Conservation (phyloP, 2,329 filamentous ascomycete genomes). For the Ceratocystis smalleyi region DNA sequence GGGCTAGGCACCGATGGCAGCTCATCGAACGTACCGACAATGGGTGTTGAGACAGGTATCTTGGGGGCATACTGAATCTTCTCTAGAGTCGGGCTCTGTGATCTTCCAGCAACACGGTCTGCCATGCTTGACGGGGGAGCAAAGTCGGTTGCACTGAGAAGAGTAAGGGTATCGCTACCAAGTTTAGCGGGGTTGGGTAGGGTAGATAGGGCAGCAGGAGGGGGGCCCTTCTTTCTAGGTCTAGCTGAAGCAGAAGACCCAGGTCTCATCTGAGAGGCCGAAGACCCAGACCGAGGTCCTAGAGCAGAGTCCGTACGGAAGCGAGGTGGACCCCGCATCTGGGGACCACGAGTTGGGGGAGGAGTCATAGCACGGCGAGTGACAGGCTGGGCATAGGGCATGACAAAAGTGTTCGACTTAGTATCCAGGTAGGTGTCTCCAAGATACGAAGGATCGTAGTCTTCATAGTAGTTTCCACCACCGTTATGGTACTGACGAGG, state of each 20-base stretch:
- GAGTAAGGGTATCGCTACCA: slow-evolving; percentile 61
- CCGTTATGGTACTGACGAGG: slow-evolving; percentile 22
- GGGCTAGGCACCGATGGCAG: slow-evolving; percentile 75
- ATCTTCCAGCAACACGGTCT: slow-evolving; percentile 54
- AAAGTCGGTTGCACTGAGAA: slow-evolving; percentile 60
- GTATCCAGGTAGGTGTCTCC: slow-evolving; percentile 57
- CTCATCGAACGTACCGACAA: slow-evolving; percentile 75
- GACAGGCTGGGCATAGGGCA: slow-evolving; percentile 72
- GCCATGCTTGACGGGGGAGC: slow-evolving; percentile 57
- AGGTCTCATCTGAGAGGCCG: slow-evolving; percentile 31
- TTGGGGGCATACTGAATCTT: slow-evolving; percentile 58
- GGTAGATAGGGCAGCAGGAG: slow-evolving; percentile 56
- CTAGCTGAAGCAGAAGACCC: slow-evolving; percentile 48
- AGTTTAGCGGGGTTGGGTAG: slow-evolving; percentile 77
- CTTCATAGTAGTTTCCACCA: slow-evolving; percentile 46
- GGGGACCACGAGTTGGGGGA: slow-evolving; percentile 44
- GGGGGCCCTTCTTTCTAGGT: slow-evolving; percentile 33
- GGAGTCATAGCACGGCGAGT: slow-evolving; percentile 90
- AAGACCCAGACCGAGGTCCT: slow-evolving; percentile 23
- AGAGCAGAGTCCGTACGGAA: slow-evolving; percentile 16
- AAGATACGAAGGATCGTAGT: slow-evolving; percentile 56
- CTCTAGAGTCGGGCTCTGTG: slow-evolving; percentile 48
- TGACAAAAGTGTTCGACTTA: slow-evolving; percentile 54
- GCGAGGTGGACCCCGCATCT: slow-evolving; percentile 30
- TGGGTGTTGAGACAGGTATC: slow-evolving; percentile 58